Base-by-base conservation (phyloP, 371 early-diverging fungal species). In the Zychaea mexicana region DNA sequence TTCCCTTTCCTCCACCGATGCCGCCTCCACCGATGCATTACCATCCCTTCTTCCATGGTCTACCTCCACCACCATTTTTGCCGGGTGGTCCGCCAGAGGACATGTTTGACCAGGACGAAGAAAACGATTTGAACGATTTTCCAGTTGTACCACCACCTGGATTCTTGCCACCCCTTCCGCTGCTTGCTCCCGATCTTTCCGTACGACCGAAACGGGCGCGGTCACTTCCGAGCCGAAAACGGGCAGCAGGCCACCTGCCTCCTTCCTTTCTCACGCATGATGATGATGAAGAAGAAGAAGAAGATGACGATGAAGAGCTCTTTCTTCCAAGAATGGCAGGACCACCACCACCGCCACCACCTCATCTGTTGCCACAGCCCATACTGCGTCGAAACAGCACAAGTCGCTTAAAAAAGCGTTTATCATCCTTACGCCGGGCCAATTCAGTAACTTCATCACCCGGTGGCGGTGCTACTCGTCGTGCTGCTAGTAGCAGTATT, bases 131-230 rank as follows among this genome's bases (percentile, higher is more conserved):
- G 4, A 15, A 42, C 30, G 59, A 58, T 42, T 27, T 39, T 58
- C 45, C 21, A 42, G n/a, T 27, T 19, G 59, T 58, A 38, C 59
- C 45, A 39, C 57, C 57, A 8, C 39, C 59, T 38, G 36, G 57
- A 27, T 45, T 58, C 30, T 58, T 58, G 45, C 59, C 59, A 39
- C 59, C 59, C 24, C 38, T 27, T 24, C 59, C 59, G 39, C 21
- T 38, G 15, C n/a, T 42, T 58, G 42, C 58, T n/a, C 27, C 58
- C 57, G 32, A 27, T 38, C 46, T 19, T 45, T 28, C 59, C 45
- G 38, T 31, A 9, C 33, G n/a, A 54, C 55, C 19, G 17, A 33
- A 54, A 9, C 55, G 55, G 19, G 7, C 32, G n/a, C 55, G 55
- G 21, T 54, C 55, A 19, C 55, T 54, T 33, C 55, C 55, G 55